Base-by-base conservation (phyloP, 345 rosid species). In the Aurinia saxatilis region DNA sequence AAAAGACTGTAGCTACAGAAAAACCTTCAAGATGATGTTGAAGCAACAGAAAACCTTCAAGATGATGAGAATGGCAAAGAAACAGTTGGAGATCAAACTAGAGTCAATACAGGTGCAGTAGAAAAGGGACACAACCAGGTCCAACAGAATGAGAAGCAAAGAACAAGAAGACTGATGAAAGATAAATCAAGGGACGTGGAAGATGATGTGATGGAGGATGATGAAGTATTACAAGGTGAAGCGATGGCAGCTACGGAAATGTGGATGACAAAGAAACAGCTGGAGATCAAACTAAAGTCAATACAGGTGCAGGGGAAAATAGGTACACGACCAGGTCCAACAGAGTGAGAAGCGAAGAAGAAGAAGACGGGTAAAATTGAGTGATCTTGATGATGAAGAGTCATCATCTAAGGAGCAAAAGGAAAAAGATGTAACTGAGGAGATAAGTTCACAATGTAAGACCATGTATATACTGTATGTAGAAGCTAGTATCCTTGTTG, bases 351-450 rank as follows among this genome's bases (percentile, higher is more conserved):
- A 6, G 40, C 50, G 0, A 9, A 58, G 12, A 16, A 30, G 27
- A 47, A 30, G 63, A 63, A 61, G 67, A 52, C 23, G 4, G 31
- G 12, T 41, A 27, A 23, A 51, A 34, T 0, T 57, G 45, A 48
- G n/a, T 16, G 54, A 7, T 8, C 12, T 7, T n/a, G 62, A 39
- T 16, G 25, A 60, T 71, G 65, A 71, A 3, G 34, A 41, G 10
- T 64, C 75, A 54, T 62, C 70, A 41, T 48, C 53, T 23, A 49
- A 63, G 6, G 65, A 63, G 46, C 64, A 6, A n/a, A 57, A 64
- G 57, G 66, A 47, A 34, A 11, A 71, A 27, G 56, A 51, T 35
- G 53, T 16, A 4, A 21, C 44, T 31, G 63, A 47, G 47, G 9
- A 55, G 46, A 40, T 21, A 10, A 53, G 50, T 15, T 61, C 50